Evolutionary conservation across 78 protist species (phyloP), one percentile per base, ranked within the genome.

Genomic region (Dictyostelium intermedium): DNA sequence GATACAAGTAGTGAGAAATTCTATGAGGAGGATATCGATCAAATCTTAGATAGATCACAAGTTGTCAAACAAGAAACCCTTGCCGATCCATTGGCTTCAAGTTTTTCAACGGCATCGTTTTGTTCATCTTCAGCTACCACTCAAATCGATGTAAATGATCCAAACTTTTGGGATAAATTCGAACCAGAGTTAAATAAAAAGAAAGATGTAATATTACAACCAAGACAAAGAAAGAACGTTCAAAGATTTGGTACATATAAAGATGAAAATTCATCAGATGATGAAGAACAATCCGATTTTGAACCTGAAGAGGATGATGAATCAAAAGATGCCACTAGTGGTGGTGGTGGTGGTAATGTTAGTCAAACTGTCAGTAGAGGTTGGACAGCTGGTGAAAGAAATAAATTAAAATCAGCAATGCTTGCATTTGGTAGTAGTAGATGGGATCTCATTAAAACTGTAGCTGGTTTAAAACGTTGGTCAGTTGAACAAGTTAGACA

Each of bases 11-110:
- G 84, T 18, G 73, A 86, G 23, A 70, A 37, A 70, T 96, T 97
- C 32, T 80, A 78, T 69, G 98, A 98, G 23, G 97, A 86, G 7
- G 97, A 97, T 91, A 96, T 98, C 30, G 99, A 96, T 84, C 45
- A 72, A 41, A 93, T 97, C 30, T 47, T 97, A 34, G 91, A 80
- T 45, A 87, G 91, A 56, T 50, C 96, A 27, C 41, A 61, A 9
- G 81, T 79, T 30, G 96, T 80, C 2, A 79, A 56, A 47, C 70
- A 84, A 20, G 96, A 92, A 27, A 30, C 83, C 5, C 41, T 77
- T 25, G 27, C 25, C 20, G 91, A 56, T 60, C 87, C 93, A 34
- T 7, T 82, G 27, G 91, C 79, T 7, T 23, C 61, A 18, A 32
- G 61, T 32, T 96, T 93, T 91, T 61, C 95, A 81, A 92, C 92